Evolutionary conservation across 108 stramenopile genomes (phyloP), one percentile per base, ranked within the genome.

Genomic region (Cyclostephanos tholiformis): DNA sequence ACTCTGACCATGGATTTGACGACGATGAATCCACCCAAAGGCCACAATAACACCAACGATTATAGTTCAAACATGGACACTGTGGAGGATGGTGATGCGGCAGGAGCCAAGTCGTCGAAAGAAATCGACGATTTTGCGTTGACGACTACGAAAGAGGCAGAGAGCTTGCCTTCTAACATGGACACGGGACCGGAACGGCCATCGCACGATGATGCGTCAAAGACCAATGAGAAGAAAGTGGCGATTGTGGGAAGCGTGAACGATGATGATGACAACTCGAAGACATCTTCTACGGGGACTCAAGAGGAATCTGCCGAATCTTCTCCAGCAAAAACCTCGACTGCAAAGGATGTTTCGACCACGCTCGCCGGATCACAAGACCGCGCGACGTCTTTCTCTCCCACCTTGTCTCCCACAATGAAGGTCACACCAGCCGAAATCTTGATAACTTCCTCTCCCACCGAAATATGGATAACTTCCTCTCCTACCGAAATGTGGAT

Each of bases 1-100:
- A 57, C 46, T 0, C 22, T 80, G 27, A 80, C 79, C 26, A 80
- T 80, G 79, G 79, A 80, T 69, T 65, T 73, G 53, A 80, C 72
- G 20, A 65, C 62, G 30, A 62, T 55, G 49, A 73, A 80, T 72
- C 16, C 67, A n/a, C 48, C 65, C 49, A 57, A 12, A 50, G 75
- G 55, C 20, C 22, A n/a, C n/a, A n/a, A n/a, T n/a, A n/a, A n/a
- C n/a, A n/a, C n/a, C n/a, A n/a, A n/a, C n/a, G n/a, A n/a, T n/a
- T n/a, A n/a, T n/a, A n/a, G n/a, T n/a, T n/a, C 35, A 29, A 55
- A 68, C 48, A 14, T 55, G 20, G 35, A 16, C 32, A 22, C 23
- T 19, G 52, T 1, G 19, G 20, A 25, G 19, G 52, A 20, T 7
- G 52, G 25, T 7, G 25, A 53, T 6, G 2, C 49, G 19, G 49